Base-by-base conservation (phyloP, 257 asterid species). In the Solanum lycopersicoides region DNA sequence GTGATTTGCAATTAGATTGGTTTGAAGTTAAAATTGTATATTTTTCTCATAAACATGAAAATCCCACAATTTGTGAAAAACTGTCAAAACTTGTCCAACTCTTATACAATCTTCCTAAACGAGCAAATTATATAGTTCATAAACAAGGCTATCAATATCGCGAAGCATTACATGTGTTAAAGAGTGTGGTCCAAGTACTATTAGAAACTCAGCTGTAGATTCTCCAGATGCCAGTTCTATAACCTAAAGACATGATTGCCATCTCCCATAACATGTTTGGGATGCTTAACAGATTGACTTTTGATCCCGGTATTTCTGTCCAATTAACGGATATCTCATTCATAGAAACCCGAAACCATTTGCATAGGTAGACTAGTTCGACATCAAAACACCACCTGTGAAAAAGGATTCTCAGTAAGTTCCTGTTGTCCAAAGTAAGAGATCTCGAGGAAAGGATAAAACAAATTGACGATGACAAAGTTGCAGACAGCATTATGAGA, bases 301-400 rank as follows among this genome's bases (percentile, higher is more conserved):
- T 97, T 2, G 99, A 95, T 88, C 99, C 99, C 0, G 98, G 99
- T 45, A 97, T 95, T 91, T 97, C 99, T 14, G 92, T 87, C 99
- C 99, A 97, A 76, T 87, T 95, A 11, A 97, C 99, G 1, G 99
- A 94, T 88, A 93, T 92, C 94, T 97, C 99, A 32, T 92, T 82
- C 95, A 97, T 91, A 16, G 98, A 98, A 82, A 97, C 90, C 82
- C 28, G 88, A 79, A 94, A 95, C 83, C 89, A 50, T 87, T 95
- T 94, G 97, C 98, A 95, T 77, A 97, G 68, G 93, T 95, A 97
- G 53, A 95, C 98, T 90, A 95, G 83, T 87, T 97, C 99, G 74
- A 97, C 99, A 68, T 97, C 99, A 84, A 97, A 95, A 90, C 99
- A 97, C 99, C 98, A 95, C 94, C 98, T 95, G 95, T 87, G 79